Evolutionary conservation across 1,284 basidiomycete species (phyloP), one percentile per base, ranked within the genome.

Genomic region (Cystobasidium slooffiae): DNA sequence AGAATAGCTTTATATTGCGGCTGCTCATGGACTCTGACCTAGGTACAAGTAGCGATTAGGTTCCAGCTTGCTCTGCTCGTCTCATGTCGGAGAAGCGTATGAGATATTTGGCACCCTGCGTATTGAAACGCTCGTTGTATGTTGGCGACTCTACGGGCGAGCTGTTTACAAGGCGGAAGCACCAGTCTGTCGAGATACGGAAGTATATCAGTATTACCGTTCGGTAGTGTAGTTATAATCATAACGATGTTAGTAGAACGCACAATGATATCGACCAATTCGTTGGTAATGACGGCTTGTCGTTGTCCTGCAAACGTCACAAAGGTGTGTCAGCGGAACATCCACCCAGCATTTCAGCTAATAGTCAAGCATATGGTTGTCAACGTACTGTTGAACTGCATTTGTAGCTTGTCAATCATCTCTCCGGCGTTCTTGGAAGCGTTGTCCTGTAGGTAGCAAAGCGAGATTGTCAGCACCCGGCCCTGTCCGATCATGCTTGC

Each of bases 231-330:
- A n/a, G n/a, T n/a, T n/a, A 24, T 31, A 9, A 37, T 10, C 12
- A 58, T 1, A 37, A 49, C 3, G 1, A 20, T n/a, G 31, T 49
- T 46, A 22, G 31, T 14, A 5, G 20, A 22, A 73, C 70, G 39
- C 41, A 73, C 70, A 62, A 95, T 95, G 81, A 95, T 95, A 84
- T 95, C 93, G 81, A 95, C 92, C 79, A 95, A 85, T 85, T 95
- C 93, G 86, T 94, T 95, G 78, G 94, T 95, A 82, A 98, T 99
- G 80, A 93, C 90, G 78, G 95, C 96, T 87, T 99, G 96, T 83
- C 96, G 94, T 87, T 94, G 95, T 88, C 96, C 64, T 66, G 39
- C 5, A 39, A 24, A 53, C 5, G 18, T 46, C 6, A 46, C 6
- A 66, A n/a, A 43, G 92, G 85, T 98, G 98, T 89, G 96, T 83